These are phyloP conservation scores for Leishmania braziliensis DNA, from an alignment of 208 protist species.

Conservation along the genomic window DNA sequence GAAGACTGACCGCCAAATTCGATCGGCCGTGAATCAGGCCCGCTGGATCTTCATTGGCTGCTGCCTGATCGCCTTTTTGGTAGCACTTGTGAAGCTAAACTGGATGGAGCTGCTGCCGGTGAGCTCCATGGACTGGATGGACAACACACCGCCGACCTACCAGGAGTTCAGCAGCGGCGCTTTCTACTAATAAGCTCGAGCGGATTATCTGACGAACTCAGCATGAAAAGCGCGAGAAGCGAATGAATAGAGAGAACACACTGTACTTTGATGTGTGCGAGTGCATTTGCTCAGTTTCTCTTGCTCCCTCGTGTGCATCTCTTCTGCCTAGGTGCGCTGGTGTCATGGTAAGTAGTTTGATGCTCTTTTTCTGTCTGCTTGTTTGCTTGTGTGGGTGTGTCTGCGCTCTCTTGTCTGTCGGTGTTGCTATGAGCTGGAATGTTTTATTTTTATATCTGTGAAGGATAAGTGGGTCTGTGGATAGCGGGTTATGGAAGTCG, in stretches of 20 bases:
- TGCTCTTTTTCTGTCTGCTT: neutral
- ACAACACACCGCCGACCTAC: conserved; percentile 54
- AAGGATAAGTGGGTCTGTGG: neutral
- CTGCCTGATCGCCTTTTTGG: conserved; percentile 68
- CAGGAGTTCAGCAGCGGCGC: conserved; percentile 62
- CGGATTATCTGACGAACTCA: too few species aligned
- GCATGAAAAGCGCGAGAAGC: neutral
- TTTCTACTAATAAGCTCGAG: conserved; percentile 16
- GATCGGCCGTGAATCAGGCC: conserved; percentile 51
- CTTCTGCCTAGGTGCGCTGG: neutral
- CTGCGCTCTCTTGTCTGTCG: neutral
- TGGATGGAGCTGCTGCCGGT: conserved; percentile 88
- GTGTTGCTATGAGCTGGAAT: neutral
- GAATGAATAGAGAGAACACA: neutral
- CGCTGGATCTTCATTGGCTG: conserved; percentile 82
- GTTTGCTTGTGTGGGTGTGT: neutral
- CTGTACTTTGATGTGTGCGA: neutral
- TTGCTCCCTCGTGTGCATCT: neutral
- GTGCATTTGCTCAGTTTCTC: neutral
- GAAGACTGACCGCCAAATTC: conserved; percentile 52
- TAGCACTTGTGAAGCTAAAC: conserved; percentile 81
- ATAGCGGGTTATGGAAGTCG: neutral
- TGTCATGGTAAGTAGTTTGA: neutral
- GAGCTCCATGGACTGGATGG: conserved; percentile 84
- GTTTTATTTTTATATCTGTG: neutral